Evolutionary conservation across 164 flowering plant genomes (phyloP), one percentile per base, ranked within the genome.

Genomic region (Umbilicus rupestris): DNA sequence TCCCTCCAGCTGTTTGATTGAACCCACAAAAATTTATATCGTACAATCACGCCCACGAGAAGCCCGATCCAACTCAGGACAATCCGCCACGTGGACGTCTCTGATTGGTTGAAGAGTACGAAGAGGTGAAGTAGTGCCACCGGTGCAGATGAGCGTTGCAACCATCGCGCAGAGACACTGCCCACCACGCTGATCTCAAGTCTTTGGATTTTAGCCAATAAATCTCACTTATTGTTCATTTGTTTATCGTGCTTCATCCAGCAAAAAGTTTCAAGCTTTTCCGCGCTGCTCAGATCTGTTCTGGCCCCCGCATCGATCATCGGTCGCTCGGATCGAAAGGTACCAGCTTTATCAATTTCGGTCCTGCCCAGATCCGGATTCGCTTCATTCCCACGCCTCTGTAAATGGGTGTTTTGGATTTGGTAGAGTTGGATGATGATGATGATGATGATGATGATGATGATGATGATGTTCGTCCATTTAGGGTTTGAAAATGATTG

Each of bases 191-290:
- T 52, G 59, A 24, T 52, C 31, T 52, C 28, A 26, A 26, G 6
- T 52, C 15, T 52, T n/a, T 52, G 59, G 59, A 52, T 52, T 52
- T 52, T 52, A 52, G 59, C 31, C 31, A 52, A 52, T 52, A 26
- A 52, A 9, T 52, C 59, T 37, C 7, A 33, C n/a, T 62, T 37
- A 37, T 31, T 10, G 12, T 62, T 39, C 20, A 9, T n/a, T n/a
- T n/a, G n/a, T n/a, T n/a, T n/a, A n/a, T n/a, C n/a, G n/a, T 62
- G 19, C 3, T 10, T 26, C 31, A 24, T 52, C 28, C 15, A 41
- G 16, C 12, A 41, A 10, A 41, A 10, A 41, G 16, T 7, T 26
- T 28, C 31, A 24, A 52, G 59, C 11, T 17, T 52, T 26, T 52
- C 11, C 26, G 59, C 30, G 59, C 59, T 52, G 28, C 30, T 52